Evolutionary conservation across 202 grass and related monocot genomes (phyloP).

Genomic region (Cymbopogon flexuosus): DNA sequence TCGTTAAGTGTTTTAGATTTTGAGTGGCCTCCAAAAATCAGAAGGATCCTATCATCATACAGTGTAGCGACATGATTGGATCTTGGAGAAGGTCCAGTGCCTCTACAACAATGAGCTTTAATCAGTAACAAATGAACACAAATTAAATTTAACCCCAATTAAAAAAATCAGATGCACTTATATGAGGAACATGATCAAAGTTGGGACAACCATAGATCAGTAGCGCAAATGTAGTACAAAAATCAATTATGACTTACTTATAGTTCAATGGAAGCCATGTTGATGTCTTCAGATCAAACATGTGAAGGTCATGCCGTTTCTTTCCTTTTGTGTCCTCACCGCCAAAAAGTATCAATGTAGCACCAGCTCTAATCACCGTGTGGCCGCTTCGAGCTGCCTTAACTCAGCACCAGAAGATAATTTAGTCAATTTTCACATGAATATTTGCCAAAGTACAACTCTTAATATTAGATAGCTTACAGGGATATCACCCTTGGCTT

Average conservation of each 20-base stretch:
- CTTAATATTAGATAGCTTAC: conserved; percentile 46
- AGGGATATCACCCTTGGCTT: conserved; percentile 90
- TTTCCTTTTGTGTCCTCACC: conserved; percentile 84
- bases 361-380: conserved; percentile 77
- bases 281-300: conserved; percentile 88
- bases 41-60: conserved; percentile 78
- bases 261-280: conserved; percentile 98
- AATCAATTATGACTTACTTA: conserved; percentile 51
- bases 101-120: conserved; percentile 50
- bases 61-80: conserved; percentile 71
- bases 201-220: background rate
- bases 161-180: background rate
- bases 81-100: conserved; percentile 81
- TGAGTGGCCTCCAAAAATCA: conserved; percentile 87
- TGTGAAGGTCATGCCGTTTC: conserved; percentile 92
- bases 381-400: conserved; percentile 84
- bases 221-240: background rate
- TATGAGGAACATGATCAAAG: background rate
- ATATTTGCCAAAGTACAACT: background rate
- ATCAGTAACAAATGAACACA: conserved; percentile 11
- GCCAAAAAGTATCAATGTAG: conserved; percentile 81
- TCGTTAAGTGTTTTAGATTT: conserved; percentile 95
- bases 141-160: background rate
- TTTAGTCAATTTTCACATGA: background rate
- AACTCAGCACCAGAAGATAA: conserved; percentile 32